Percentiles rank a stretch among this genome's conserved stretches.
Evolutionary conservation across 805 yeast species (phyloP).

Genomic region (Kazachstania africana): DNA sequence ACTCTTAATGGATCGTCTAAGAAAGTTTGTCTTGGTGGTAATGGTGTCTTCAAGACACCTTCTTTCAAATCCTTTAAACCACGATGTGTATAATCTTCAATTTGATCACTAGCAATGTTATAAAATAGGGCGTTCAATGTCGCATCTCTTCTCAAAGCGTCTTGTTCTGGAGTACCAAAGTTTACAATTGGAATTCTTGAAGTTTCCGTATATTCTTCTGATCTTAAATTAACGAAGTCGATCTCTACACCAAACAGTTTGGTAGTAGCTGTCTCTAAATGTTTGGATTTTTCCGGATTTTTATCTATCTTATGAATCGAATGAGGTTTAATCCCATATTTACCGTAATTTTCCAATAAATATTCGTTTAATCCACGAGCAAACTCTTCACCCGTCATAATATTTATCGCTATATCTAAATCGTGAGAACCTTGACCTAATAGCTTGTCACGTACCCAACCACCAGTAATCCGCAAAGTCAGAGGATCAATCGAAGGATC

Average conservation of each 20-base stretch:
- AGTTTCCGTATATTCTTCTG: conserved; percentile 72
- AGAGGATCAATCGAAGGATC: conserved; percentile 9
- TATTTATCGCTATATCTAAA: conserved; percentile 83
- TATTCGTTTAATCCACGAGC: conserved; percentile 54
- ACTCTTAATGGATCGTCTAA: conserved; percentile 91
- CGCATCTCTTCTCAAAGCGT: conserved; percentile 89
- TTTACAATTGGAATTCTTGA: conserved; percentile 77
- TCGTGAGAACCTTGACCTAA: conserved; percentile 74
- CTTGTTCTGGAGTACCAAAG: conserved; percentile 86
- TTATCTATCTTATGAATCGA: conserved; percentile 72
- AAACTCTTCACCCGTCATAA: conserved; percentile 75
- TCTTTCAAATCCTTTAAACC: conserved; percentile 63
- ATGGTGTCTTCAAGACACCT: conserved; percentile 78
- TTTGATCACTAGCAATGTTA: conserved; percentile 51
- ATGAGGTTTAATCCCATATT: conserved; percentile 25
- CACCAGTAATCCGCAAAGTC: conserved; percentile 73
- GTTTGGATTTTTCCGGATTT: conserved; percentile 94
- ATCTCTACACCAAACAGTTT: conserved; percentile 72
- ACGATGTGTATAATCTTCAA: conserved; percentile 74
- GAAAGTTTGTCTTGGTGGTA: conserved; percentile 76
- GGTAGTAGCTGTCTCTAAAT: conserved; percentile 92
- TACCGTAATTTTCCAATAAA: conserved; percentile 24
- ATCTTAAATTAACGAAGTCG: conserved; percentile 86
- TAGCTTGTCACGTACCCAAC: conserved; percentile 95
- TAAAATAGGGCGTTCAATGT: conserved; percentile 87